These are phyloP conservation scores for Cutaneotrichosporon curvatum DNA, from an alignment of 1,284 basidiomycete species.

Conservation along the genomic window DNA sequence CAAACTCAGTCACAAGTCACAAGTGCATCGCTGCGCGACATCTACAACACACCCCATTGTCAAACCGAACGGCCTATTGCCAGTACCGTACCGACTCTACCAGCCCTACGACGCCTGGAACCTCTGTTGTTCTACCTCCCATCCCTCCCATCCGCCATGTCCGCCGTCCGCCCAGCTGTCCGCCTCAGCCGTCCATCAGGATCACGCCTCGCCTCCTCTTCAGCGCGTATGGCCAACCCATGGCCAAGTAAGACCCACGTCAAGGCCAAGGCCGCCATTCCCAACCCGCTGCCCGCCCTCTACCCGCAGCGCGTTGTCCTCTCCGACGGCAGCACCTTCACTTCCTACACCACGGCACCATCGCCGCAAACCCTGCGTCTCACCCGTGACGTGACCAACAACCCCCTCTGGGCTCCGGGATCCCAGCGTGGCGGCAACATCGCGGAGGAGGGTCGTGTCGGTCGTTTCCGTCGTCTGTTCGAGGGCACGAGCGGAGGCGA, in stretches of 20 bases:
- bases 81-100: too few relatives aligned
- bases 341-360: conserved; percentile 77
- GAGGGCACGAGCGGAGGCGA: conserved; percentile 37
- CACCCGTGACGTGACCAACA: conserved; percentile 76
- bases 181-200: conserved; percentile 2
- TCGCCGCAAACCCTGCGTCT: conserved; percentile 60
- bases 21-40: too few relatives aligned
- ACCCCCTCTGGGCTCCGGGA: conserved; percentile 62
- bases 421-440: conserved; percentile 55
- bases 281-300: conserved; percentile 71
- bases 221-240: conserved; percentile 1
- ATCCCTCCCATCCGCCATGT: conserved; percentile 11
- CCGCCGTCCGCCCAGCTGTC: conserved; percentile 10
- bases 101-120: too few relatives aligned
- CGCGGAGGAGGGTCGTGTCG: conserved; percentile 64
- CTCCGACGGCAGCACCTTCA: conserved; percentile 78
- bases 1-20: too few relatives aligned
- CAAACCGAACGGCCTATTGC: too few relatives aligned
- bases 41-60: too few relatives aligned
- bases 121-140: too few relatives aligned
- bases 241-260: conserved; percentile 43
- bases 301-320: conserved; percentile 75
- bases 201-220: conserved; percentile 22
- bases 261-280: conserved; percentile 52
- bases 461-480: conserved; percentile 69